Conservation (phyloP, 495 filamentous ascomycete species). For the Xylaria telfairii region DNA sequence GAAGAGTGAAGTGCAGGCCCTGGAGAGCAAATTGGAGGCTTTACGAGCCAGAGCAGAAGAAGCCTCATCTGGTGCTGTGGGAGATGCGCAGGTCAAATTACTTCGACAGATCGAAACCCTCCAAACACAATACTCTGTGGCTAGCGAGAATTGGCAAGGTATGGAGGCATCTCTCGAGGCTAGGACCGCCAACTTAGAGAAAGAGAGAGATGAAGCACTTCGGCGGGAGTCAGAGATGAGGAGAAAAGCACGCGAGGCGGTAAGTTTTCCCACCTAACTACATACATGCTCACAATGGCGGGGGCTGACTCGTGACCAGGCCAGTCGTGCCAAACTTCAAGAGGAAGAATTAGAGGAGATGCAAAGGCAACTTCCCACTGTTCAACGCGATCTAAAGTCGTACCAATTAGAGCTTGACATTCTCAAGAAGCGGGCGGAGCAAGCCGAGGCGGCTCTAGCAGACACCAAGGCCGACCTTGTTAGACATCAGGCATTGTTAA, state of each 20-base stretch:
- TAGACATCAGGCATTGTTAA: slow-evolving; percentile 63
- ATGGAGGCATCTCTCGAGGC: slow-evolving; percentile 84
- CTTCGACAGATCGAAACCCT: slow-evolving; percentile 93
- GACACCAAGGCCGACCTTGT: slow-evolving; percentile 54
- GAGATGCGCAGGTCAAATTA: slow-evolving; percentile 88
- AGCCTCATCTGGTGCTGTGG: slow-evolving; percentile 77
- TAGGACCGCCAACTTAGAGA: slow-evolving; percentile 77
- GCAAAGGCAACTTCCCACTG: slow-evolving; percentile 65
- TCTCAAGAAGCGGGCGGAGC: slow-evolving; percentile 66
- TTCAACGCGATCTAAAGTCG: slow-evolving; percentile 60
- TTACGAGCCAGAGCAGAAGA: slow-evolving; percentile 88
- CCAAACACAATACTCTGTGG: slow-evolving; percentile 92
- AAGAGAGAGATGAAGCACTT: slow-evolving; percentile 85
- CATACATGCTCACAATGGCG: slow-evolving; percentile 19
- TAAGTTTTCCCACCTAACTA: slow-evolving; percentile 53
- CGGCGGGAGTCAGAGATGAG: slow-evolving; percentile 84
- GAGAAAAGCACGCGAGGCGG: slow-evolving; percentile 83
- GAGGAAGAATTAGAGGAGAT: slow-evolving; percentile 85
- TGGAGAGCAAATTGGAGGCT: slow-evolving; percentile 91
- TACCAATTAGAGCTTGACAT: slow-evolving; percentile 68
- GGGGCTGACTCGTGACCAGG: slow-evolving; percentile 54
- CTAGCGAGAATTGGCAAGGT: slow-evolving; percentile 96
- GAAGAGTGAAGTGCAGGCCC: slow-evolving; percentile 77
- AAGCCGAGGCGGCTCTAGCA: slow-evolving; percentile 66
- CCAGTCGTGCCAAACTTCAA: slow-evolving; percentile 71